These are phyloP conservation scores for Penicillium roqueforti DNA, from an alignment of 495 filamentous ascomycete species.

Conservation along the genomic window DNA sequence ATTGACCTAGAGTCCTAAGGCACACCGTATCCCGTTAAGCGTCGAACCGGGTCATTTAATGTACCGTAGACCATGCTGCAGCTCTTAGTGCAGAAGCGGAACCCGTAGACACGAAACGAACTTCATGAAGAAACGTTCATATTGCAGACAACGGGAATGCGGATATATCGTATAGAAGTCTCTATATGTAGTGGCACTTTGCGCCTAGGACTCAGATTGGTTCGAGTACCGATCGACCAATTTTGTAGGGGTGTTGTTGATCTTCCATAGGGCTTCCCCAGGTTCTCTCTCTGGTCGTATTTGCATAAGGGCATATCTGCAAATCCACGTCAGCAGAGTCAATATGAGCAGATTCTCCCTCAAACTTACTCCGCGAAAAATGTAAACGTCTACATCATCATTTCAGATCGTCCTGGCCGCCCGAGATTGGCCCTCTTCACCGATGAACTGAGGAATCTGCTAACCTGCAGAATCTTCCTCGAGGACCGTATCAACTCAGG, in stretches of 20 bases:
- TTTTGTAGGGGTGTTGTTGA: neutral
- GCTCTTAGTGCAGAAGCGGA: neutral
- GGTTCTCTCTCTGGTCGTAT: conserved; percentile 12
- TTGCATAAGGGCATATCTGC: conserved; percentile 13
- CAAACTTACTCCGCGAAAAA: conserved; percentile 38
- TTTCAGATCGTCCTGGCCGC: conserved; percentile 28
- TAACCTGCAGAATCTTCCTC: conserved; percentile 31
- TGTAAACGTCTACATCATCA: conserved; percentile 37
- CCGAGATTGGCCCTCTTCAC: conserved; percentile 42
- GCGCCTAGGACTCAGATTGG: neutral
- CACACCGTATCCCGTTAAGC: neutral
- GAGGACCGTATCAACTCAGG: conserved; percentile 40
- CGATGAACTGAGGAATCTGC: conserved; percentile 34
- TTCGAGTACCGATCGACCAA: neutral
- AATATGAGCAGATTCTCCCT: neutral
- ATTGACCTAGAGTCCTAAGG: no score
- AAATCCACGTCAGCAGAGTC: neutral
- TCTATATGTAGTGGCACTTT: neutral
- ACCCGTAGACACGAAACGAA: neutral
- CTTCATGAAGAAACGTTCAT: neutral
- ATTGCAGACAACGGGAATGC: neutral
- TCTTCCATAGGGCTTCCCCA: neutral
- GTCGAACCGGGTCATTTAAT: neutral
- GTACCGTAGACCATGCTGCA: neutral
- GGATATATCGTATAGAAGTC: neutral